Evolutionary conservation across 805 yeast genomes (phyloP), one percentile per base, ranked within the genome.

Genomic region (Wickerhamomyces chambardii): DNA sequence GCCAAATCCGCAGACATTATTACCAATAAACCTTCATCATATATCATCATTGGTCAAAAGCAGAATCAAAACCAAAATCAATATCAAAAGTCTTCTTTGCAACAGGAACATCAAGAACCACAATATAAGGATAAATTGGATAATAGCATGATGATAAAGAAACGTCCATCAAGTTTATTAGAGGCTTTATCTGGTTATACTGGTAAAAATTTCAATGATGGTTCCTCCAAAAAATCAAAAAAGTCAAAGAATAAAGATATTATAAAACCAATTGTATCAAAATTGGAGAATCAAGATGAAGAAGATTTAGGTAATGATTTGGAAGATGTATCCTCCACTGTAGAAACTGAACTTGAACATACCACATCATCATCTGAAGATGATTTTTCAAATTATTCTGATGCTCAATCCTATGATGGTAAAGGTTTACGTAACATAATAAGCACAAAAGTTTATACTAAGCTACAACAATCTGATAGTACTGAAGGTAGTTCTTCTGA

Each of bases 1-100:
- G 87, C 84, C 14, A 72, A 66, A 42, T 59, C 59, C 36, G 72
- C 76, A 6, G 82, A 74, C 50, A 58, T 63, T 16, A 62, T 63
- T 12, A 49, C 65, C 15, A 48, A 61, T 32, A 65, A 55, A 48
- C 79, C 76, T 1, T 55, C 70, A 4, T 59, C 64, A 41, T 81
- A 77, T 55, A 65, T 70, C 37, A 50, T 35, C 30, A 48, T 51
- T 17, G 50, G 53, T 6, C 16, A 28, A 34, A 24, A 24, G 12
- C 27, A 15, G 4, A 9, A 15, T 7, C 30, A 28, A 15, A 12
- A 11, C 8, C 25, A 30, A 17, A 6, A 15, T 12, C 21, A 18
- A 17, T 10, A n/a, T n/a, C n/a, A n/a, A n/a, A n/a, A n/a, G n/a
- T n/a, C n/a, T n/a, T n/a, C n/a, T n/a, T n/a, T n/a, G n/a, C n/a